Base-by-base conservation (phyloP, 495 filamentous ascomycete genomes). In the Cercophora newfieldiana region DNA sequence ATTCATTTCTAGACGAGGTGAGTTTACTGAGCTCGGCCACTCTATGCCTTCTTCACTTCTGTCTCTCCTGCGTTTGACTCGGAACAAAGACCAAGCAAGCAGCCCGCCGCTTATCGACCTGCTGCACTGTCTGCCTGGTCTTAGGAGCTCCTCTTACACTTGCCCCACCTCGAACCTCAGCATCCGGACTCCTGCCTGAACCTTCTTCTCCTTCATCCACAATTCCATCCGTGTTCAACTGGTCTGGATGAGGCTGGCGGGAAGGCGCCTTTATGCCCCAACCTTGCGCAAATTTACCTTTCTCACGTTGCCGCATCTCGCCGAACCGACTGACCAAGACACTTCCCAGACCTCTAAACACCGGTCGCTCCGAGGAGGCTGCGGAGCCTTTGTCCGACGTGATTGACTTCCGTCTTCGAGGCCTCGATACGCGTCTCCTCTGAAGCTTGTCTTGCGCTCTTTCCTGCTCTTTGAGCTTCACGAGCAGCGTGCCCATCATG, bases 191-290 rank as follows among this genome's bases (percentile, higher is more conserved):
- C 28, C 44, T n/a, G 24, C 65, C 53, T 62, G 30, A 58, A 62
- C 67, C 66, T 63, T 63, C 61, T 68, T 67, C 47, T 54, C 56
- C 8, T 51, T 68, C 65, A 47, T 56, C 50, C 29, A 22, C 60
- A 24, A 7, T 26, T 49, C 22, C 18, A 55, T 28, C 51, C 54
- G 58, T 44, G 59, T 54, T 58, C 25, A 66, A 54, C 29, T 54
- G 29, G n/a, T 28, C 59, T 44, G 37, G 18, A 44, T 8, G 18
- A 44, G 37, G 37, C 28, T 8, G 37, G 18, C 30, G 18, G 37
- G 37, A 44, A 44, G 37, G 37, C 12, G 37, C 37, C 18, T 6
- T 14, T n/a, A n/a, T n/a, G n/a, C n/a, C n/a, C 10, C 37, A 44
- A 16, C 37, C 18, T 4, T 12, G 5, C 12, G 37, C 37, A 44